Evolutionary conservation across 2,329 filamentous ascomycete species (phyloP).

Genomic region (Fusarium proliferatum): DNA sequence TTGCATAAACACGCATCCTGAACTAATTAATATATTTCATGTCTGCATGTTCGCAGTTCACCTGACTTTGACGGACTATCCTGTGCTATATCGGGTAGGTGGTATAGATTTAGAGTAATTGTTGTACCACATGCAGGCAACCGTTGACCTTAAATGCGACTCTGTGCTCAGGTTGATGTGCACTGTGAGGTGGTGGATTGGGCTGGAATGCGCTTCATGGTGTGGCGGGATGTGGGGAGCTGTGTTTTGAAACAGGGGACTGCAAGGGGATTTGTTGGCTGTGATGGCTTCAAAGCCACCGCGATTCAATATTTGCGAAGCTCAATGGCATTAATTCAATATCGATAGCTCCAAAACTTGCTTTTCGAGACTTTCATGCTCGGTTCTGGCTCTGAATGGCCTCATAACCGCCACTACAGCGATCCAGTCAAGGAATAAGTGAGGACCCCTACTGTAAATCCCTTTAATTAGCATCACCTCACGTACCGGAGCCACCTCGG

Average conservation of each 20-base stretch:
- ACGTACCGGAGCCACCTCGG: neutral
- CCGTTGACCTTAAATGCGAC: slow-evolving; percentile 6
- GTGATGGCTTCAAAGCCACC: neutral
- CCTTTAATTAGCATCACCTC: neutral
- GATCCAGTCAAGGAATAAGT: neutral
- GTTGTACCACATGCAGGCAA: slow-evolving; percentile 2
- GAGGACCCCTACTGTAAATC: slow-evolving; percentile 11
- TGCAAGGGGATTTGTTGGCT: slow-evolving; percentile 12
- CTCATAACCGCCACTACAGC: slow-evolving; percentile 11
- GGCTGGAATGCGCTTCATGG: slow-evolving; percentile 6
- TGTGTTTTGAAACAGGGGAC: slow-evolving; percentile 31
- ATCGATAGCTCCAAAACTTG: neutral
- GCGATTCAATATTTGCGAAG: neutral
- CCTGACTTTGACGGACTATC: slow-evolving; percentile 12
- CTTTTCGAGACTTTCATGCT: neutral
- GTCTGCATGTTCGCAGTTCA: neutral
- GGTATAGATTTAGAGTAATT: neutral
- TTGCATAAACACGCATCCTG: slow-evolving; percentile 25
- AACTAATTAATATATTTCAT: slow-evolving; percentile 2
- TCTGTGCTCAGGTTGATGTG: neutral
- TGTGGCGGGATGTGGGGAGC: slow-evolving; percentile 20
- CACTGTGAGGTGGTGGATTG: neutral
- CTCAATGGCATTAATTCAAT: neutral
- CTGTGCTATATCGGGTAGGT: neutral
- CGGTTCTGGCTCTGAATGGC: neutral